Base-by-base conservation (phyloP, 1,284 basidiomycete genomes). In the Apiotrichum akiyoshidainum region DNA sequence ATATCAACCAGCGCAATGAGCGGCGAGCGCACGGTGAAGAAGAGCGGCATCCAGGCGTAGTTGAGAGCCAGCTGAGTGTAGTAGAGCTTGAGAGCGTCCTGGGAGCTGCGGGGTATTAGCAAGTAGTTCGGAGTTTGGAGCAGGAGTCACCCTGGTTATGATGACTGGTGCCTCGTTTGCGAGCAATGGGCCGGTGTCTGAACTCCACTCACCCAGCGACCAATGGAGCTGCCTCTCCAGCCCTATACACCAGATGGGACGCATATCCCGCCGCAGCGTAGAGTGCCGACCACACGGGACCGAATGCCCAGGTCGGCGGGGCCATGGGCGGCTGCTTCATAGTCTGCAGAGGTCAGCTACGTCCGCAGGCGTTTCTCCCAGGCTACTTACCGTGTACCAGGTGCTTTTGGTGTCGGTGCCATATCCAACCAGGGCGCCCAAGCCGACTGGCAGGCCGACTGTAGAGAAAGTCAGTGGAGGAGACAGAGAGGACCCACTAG, bases 61-160 rank as follows among this genome's bases (percentile, higher is more conserved):
- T 90, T 90, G 45, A 89, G 74, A 0, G 79, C 84, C 40, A 89
- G 79, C 69, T 89, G 87, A 9, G 78, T 79, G 75, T 86, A 90
- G 78, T 90, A 89, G 37, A 37, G 37, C 41, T 31, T 31, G 26
- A 31, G 26, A 31, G 26, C 26, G 26, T 31, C 26, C 26, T 31
- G 26, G 26, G 26, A 31, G 26, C 26, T 31, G 26, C 26, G 26
- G 26, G 26, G 26, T 31, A 3, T 4, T 3, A 3, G 26, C 4
- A 31, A 31, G 26, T 3, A 4, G 26, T 31, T 31, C 7, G 26
- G 26, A 31, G 26, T 31, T 31, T 7, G 26, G 26, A 31, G 26
- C 26, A 31, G 26, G 26, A 3, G 26, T 31, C 7, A 3, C 26
- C 26, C 89, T n/a, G 17, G n/a, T 52, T 33, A 60, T 22, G 13